These are phyloP conservation scores for Millerozyma miso DNA, from an alignment of 805 yeast genomes.

Conservation along the genomic window DNA sequence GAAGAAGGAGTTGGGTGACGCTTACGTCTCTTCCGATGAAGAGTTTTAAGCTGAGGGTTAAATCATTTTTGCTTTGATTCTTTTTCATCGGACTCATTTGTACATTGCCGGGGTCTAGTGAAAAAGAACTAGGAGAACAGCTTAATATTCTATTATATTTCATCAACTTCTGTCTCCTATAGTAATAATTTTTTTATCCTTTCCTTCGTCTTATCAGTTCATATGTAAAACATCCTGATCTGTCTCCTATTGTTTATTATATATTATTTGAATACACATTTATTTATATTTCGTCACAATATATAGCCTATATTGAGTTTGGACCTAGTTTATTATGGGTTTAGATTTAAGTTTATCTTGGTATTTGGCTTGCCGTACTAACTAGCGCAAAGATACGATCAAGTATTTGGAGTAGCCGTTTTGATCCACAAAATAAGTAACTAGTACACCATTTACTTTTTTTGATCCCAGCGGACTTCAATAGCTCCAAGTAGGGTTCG, in stretches of 20 bases:
- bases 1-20: conserved; percentile 99
- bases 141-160: not conserved
- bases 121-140: not conserved
- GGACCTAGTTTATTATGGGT: too few species aligned
- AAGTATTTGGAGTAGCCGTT: not conserved
- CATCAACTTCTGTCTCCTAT: not conserved
- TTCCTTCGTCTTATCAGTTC: not conserved
- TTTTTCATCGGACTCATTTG: not conserved
- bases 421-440: not conserved
- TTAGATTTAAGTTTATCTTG: too few species aligned
- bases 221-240: not conserved
- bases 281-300: not conserved
- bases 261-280: not conserved
- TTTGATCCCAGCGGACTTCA: too few species aligned
- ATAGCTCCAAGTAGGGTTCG: too few species aligned
- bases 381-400: too few species aligned
- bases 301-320: too few species aligned
- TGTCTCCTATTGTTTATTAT: not conserved
- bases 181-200: not conserved
- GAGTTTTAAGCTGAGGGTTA: conserved; percentile 43
- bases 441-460: too few species aligned
- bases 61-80: conserved; percentile 1
- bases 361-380: too few species aligned
- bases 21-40: conserved; percentile 81
- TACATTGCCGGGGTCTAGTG: not conserved